Evolutionary conservation across 179 eudicot species (phyloP).

Genomic region (Camellia oleifera): DNA sequence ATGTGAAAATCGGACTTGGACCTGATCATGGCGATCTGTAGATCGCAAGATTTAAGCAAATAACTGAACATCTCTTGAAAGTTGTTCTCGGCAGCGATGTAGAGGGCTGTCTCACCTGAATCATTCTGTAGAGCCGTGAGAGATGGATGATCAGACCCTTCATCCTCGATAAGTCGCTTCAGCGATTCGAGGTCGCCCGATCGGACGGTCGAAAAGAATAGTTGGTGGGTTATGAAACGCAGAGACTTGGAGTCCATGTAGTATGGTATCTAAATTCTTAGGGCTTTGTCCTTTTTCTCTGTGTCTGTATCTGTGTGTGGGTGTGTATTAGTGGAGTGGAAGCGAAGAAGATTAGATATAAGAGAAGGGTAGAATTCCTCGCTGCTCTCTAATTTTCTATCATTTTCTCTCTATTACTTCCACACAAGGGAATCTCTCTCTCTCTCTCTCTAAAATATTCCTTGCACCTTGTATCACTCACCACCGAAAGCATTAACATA

Average conservation of each 20-base stretch:
- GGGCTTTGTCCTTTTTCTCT: no score
- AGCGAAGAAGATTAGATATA: no score
- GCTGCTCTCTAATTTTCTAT: no score
- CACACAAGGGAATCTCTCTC: no score
- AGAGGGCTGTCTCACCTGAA: slow-evolving; percentile 64
- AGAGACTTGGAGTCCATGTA: slow-evolving; percentile 50
- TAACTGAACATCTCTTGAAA: slow-evolving; percentile 36
- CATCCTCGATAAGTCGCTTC: slow-evolving; percentile 31
- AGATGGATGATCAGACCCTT: slow-evolving; percentile 28
- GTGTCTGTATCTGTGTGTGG: no score
- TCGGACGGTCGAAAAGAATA: slow-evolving; percentile 61
- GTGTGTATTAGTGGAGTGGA: no score
- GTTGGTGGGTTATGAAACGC: slow-evolving; percentile 55
- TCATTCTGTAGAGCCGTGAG: slow-evolving; percentile 58
- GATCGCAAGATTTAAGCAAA: slow-evolving; percentile 61
- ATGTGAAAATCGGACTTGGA: slow-evolving; percentile 57
- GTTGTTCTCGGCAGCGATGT: slow-evolving; percentile 60
- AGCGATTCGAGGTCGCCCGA: slow-evolving; percentile 48
- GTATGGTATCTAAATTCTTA: no score
- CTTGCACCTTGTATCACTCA: no score
- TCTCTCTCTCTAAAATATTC: no score
- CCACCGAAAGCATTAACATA: no score
- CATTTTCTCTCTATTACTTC: no score
- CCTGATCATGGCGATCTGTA: slow-evolving; percentile 40
- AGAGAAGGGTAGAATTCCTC: no score